Base-by-base conservation (phyloP, 1,284 basidiomycete species). In the Kalmanozyma brasiliensis region DNA sequence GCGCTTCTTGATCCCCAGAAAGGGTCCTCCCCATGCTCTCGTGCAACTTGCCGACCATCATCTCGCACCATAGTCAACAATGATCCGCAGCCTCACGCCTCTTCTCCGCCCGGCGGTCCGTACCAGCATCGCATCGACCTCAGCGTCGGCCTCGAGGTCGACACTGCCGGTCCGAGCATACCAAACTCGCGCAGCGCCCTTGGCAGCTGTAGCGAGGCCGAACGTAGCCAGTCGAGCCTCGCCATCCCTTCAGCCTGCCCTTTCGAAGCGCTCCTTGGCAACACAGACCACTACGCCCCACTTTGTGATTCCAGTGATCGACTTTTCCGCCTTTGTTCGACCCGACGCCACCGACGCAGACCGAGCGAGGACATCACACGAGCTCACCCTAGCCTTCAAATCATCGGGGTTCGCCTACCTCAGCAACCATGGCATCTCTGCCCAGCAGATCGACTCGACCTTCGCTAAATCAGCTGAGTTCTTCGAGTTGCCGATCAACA, bases 331-430 rank as follows among this genome's bases (percentile, higher is more conserved):
- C 61, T 92, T 89, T 80, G 85, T 86, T 53, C 72, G 83, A 34
- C 85, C 87, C 2, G 79, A 83, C 2, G 85, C 87, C 0, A 55
- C 79, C 0, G 83, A 84, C 24, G 52, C 52, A 13, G 88, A 90
- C 76, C 90, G 87, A 82, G 86, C 86, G 61, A 77, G 84, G 13
- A 87, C 88, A 0, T 90, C 91, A 2, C 84, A 87, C 43, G 86
- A 89, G 64, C 86, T 93, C 36, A 90, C 91, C 24, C 85, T 85
- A 36, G 91, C 89, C 0, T 91, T 91, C 84, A 91, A 89, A 76
- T 86, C 89, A 52, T 89, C 80, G 17, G 74, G 80, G 3, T 83
- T 81, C 47, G 52, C 76, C 34, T 73, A 70, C 53, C 65, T 73
- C 17, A 38, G 35, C 23, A 65, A 60, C 38, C 52, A 74, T 26